Evolutionary conservation across 2,329 filamentous ascomycete species (phyloP), one percentile per base, ranked within the genome.

Genomic region (Lasiodiplodia theobromae): DNA sequence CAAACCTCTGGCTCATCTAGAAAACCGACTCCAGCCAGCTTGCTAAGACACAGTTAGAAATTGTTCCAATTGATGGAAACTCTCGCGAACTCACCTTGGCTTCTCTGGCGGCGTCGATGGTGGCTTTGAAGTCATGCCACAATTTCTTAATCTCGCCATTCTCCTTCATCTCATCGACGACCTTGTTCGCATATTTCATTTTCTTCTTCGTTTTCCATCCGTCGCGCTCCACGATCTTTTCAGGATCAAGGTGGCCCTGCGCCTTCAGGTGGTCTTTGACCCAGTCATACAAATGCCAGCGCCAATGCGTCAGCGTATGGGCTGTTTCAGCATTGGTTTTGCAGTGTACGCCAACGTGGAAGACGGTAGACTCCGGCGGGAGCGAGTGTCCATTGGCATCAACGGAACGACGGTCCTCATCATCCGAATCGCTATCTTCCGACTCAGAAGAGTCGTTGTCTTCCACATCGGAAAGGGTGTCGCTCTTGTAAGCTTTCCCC

Each of bases 221-320:
- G 68, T 89, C 88, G 10, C 91, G 83, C 75, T 88, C 82, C 1
- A 88, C 81, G 38, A 93, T 81, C 73, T 88, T 85, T 12, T 85
- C 79, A 0, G 88, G 80, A 0, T 81, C 82, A 71, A 91, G 83
- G 71, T 90, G 85, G 0, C 88, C 88, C 69, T 89, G 83, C 1
- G 77, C 77, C 28, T 84, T 78, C 0, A 96, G 86, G 66, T 86
- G 87, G 34, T 86, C 84, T 28, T 91, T 83, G 0, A 94, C 89
- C 86, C 87, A 92, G 71, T 90, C 85, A 74, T 92, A 90, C n/a
- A 95, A 86, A 56, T 89, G 87, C 69, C 87, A 87, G 68, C 90
- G 90, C 92, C 92, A 94, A 79, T 96, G 92, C 4, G 88, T 85
- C 3, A 95, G 84, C 0, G 85, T 86, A 74, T 95, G 92, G 0